These are phyloP conservation scores for Monosporascus ibericus DNA, from an alignment of 2,329 filamentous ascomycete genomes.

Conservation along the genomic window DNA sequence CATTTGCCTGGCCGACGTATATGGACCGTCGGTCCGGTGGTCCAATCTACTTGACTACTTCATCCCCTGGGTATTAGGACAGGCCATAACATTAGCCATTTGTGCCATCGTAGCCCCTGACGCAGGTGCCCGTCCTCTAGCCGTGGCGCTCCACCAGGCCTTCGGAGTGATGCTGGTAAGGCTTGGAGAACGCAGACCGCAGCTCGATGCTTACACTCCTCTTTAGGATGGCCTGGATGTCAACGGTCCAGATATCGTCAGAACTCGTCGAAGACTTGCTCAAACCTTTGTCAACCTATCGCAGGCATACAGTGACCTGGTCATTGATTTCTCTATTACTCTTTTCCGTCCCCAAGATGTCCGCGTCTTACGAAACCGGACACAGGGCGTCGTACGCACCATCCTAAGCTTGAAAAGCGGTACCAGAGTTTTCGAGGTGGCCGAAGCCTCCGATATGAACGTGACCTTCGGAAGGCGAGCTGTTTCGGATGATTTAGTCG, in stretches of 20 bases:
- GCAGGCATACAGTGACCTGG: conserved; percentile 49
- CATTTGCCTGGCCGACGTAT: conserved; percentile 45
- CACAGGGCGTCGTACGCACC: conserved; percentile 49
- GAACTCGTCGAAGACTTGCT: conserved; percentile 37
- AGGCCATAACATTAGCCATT: conserved; percentile 44
- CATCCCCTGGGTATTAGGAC: conserved; percentile 50
- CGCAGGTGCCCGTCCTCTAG: conserved; percentile 47
- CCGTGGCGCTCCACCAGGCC: conserved; percentile 38
- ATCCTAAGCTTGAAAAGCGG: conserved; percentile 46
- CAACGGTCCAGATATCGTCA: conserved; percentile 27
- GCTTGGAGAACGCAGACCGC: neutral
- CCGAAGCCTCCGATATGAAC: conserved; percentile 10
- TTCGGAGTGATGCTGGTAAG: conserved; percentile 41
- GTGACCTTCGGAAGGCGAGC: conserved; percentile 1
- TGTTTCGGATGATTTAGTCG: conserved; percentile 23
- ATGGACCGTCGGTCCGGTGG: conserved; percentile 38
- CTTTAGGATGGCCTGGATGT: conserved; percentile 30
- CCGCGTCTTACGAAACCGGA: conserved; percentile 43
- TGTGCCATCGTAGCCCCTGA: conserved; percentile 46
- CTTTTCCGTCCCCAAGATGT: conserved; percentile 46
- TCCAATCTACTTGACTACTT: conserved; percentile 44
- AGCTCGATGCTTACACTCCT: conserved; percentile 11
- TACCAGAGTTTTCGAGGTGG: conserved; percentile 36
- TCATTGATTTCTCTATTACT: conserved; percentile 50
- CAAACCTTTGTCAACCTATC: conserved; percentile 51